Conservation (phyloP, 441 rosid species). For the Erodium chrysanthum region DNA sequence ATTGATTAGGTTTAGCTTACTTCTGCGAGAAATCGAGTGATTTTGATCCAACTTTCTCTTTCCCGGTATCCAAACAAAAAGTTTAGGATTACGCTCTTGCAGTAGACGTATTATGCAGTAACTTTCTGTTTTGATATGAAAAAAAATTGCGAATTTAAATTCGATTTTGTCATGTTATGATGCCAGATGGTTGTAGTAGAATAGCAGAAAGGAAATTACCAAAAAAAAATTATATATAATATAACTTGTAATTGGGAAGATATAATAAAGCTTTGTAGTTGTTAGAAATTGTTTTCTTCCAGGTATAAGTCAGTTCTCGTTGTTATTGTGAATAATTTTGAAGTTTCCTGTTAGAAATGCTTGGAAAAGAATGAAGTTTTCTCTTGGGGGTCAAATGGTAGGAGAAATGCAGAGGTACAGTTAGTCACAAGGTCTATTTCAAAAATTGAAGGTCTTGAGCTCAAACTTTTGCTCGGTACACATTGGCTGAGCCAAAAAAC, state of each 20-base stretch:
- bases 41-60: too few relatives aligned
- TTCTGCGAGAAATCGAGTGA: neutral
- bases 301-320: neutral
- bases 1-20: neutral
- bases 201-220: neutral
- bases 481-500: too few relatives aligned
- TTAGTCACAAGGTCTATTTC: neutral
- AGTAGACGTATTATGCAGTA: too few relatives aligned
- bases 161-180: neutral
- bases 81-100: neutral
- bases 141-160: neutral
- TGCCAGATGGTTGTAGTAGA: too few relatives aligned
- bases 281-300: neutral
- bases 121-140: neutral
- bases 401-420: neutral
- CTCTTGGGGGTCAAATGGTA: neutral
- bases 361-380: too few relatives aligned
- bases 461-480: too few relatives aligned
- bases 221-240: too few relatives aligned
- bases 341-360: neutral
- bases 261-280: neutral
- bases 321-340: neutral
- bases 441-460: too few relatives aligned
- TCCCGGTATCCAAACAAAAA: neutral
- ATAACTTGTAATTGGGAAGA: too few relatives aligned